phyloP scores from a whole-genome alignment of 2,329 filamentous ascomycete genomes.

The Pezicula rhizophila region DNA sequence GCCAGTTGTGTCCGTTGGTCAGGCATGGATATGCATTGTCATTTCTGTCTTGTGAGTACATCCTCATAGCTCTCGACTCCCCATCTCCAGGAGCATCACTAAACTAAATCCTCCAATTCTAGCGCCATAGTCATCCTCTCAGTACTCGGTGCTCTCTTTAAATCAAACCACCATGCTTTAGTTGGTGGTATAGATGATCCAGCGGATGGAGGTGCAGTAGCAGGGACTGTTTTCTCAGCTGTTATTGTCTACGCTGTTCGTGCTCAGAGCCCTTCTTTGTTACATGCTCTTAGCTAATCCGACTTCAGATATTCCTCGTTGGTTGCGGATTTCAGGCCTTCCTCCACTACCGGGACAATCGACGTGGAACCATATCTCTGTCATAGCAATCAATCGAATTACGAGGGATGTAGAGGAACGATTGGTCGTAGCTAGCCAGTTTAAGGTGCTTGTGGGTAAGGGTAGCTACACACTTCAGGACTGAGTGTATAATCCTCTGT shows the following conservation, averaged over 20 bases:
- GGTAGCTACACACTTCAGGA: too few relatives aligned
- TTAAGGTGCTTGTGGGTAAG: too few relatives aligned
- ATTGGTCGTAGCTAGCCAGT: too few relatives aligned
- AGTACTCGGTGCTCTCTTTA: slow-evolving; percentile 65
- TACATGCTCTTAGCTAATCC: not conserved
- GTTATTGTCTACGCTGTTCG: slow-evolving; percentile 85
- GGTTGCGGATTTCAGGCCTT: slow-evolving; percentile 89
- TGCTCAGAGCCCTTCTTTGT: slow-evolving; percentile 20
- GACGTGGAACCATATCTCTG: slow-evolving; percentile 78
- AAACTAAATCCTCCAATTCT: too few relatives aligned
- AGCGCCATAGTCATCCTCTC: slow-evolving; percentile 57
- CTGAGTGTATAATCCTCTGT: too few relatives aligned
- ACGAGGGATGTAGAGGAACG: too few relatives aligned
- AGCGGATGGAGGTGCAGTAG: slow-evolving; percentile 69
- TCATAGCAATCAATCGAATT: slow-evolving; percentile 21
- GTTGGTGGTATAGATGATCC: slow-evolving; percentile 70
- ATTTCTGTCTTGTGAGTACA: slow-evolving; percentile 46
- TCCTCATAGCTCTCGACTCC: too few relatives aligned
- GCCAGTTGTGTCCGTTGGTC: slow-evolving; percentile 84
- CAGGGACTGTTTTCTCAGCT: slow-evolving; percentile 78
- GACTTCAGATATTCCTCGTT: slow-evolving; percentile 69
- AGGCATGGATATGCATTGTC: slow-evolving; percentile 89
- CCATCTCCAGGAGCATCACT: too few relatives aligned
- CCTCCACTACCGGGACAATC: slow-evolving; percentile 76
- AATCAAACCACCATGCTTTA: slow-evolving; percentile 74